Evolutionary conservation across 140 eudicot species (phyloP), one percentile per base, ranked within the genome.

Genomic region (Erigeron philadelphicus): DNA sequence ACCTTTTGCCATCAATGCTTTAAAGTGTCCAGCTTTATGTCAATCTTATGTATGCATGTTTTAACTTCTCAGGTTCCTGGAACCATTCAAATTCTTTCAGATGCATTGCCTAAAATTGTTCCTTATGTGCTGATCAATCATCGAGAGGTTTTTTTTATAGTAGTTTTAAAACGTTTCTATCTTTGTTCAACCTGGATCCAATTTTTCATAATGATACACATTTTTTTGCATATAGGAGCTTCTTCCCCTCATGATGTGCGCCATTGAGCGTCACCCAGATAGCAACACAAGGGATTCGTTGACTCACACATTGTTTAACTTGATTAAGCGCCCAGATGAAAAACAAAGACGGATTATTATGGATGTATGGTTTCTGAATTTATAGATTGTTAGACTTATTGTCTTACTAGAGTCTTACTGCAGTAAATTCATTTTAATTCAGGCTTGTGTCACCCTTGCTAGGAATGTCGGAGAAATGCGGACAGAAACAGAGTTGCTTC

Each of bases 311-410:
- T 55, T 92, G 78, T 92, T 92, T 75, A 92, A 92, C 84, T 73
- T 92, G 81, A 92, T 92, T 69, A 92, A 92, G 78, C 98, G 96
- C 60, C 96, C 98, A 1, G 98, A 92, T 84, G 98, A 92, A 75
- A 83, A 84, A 67, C 98, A 92, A 82, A 86, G 98, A 68, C 83
- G 87, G 11, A 89, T 92, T 71, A 89, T 89, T 64, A 92, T 92
- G 98, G 96, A 92, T 86, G 98, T 87, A 84, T 70, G 88, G 66
- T 67, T 79, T 74, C 9, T 31, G 42, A 69, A 38, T 43, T 35
- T 10, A 56, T 82, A 21, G 6, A 48, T 66, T 35, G 12, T 44
- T 68, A 31, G 25, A 16, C 63, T 62, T 54, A 18, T 73, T 44
- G 2, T 44, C 11, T 56, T 58, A 5, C 41, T 62, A 35, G 61